Evolutionary conservation across 176 grass and related monocot genomes (phyloP).

Genomic region (Tillandsia fasciculata): DNA sequence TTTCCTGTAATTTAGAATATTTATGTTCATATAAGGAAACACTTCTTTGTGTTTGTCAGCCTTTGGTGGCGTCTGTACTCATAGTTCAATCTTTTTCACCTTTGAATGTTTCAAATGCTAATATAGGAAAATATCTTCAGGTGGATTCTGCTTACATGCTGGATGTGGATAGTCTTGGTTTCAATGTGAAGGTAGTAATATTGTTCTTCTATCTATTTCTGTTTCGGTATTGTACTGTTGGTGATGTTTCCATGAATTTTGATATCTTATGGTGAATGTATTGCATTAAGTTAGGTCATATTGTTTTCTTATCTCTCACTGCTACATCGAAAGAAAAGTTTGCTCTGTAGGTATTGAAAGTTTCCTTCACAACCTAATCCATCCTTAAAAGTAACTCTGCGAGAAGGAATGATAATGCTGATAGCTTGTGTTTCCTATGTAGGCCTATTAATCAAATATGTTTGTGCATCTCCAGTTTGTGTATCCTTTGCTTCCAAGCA

Average conservation of each 20-base stretch:
- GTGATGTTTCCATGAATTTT: slow-evolving; percentile 4
- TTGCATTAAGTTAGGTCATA: background rate
- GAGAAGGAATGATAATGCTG: background rate
- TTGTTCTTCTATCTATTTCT: slow-evolving; percentile 5
- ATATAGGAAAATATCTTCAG: slow-evolving; percentile 36
- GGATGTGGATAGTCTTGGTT: slow-evolving; percentile 83
- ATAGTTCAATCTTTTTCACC: background rate
- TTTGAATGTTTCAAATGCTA: background rate
- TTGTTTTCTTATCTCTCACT: background rate
- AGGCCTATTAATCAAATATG: background rate
- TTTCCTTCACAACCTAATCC: background rate
- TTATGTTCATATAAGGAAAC: background rate
- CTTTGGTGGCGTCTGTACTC: background rate
- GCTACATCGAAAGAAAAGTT: background rate
- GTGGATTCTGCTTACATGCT: slow-evolving; percentile 88
- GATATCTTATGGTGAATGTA: background rate
- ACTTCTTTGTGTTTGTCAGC: background rate
- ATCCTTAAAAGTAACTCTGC: background rate
- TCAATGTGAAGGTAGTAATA: slow-evolving; percentile 77
- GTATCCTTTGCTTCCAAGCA: no score
- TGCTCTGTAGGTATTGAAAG: background rate
- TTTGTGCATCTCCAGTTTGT: background rate
- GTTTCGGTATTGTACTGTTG: background rate
- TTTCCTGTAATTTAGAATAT: no score
- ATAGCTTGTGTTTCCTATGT: background rate